phyloP scores from a whole-genome alignment of 306 rosid species.

The Castanopsis chinensis region DNA sequence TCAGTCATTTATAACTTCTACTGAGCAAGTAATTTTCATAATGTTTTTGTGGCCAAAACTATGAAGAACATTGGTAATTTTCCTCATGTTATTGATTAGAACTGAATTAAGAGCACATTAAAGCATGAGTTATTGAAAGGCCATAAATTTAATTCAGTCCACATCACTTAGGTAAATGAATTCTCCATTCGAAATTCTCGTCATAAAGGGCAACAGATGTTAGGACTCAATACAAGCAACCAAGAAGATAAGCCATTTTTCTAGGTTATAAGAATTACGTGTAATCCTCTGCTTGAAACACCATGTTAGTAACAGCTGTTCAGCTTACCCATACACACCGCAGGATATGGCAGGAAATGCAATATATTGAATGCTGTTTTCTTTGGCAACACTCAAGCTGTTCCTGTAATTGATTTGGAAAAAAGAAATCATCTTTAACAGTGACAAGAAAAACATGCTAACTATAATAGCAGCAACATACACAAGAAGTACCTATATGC shows the following conservation, averaged over 20 bases:
- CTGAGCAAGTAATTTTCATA: background rate
- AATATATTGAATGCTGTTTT: slow-evolving; percentile 58
- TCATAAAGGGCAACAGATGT: background rate
- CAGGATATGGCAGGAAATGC: slow-evolving; percentile 96
- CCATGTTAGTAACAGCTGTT: background rate
- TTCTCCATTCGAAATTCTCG: background rate
- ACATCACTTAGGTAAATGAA: background rate
- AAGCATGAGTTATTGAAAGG: background rate
- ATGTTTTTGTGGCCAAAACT: background rate
- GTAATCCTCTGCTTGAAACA: background rate
- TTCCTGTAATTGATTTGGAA: slow-evolving; percentile 49
- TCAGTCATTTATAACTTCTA: background rate
- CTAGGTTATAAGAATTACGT: background rate
- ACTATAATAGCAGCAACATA: slow-evolving; percentile 7
- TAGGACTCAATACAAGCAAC: background rate
- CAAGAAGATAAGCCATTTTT: background rate
- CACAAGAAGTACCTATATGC: slow-evolving; percentile 61
- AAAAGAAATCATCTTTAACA: background rate
- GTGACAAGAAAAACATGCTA: background rate
- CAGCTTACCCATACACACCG: slow-evolving; percentile 74
- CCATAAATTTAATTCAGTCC: background rate
- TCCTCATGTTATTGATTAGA: background rate
- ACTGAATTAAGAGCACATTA: background rate
- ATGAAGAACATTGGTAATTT: background rate
- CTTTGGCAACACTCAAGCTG: slow-evolving; percentile 71